A percentile compares a stretch with the other conserved stretches of the same genome.
These are phyloP conservation scores for Termitomyces sp. DNA, from an alignment of 768 basidiomycete species.

Conservation along the genomic window DNA sequence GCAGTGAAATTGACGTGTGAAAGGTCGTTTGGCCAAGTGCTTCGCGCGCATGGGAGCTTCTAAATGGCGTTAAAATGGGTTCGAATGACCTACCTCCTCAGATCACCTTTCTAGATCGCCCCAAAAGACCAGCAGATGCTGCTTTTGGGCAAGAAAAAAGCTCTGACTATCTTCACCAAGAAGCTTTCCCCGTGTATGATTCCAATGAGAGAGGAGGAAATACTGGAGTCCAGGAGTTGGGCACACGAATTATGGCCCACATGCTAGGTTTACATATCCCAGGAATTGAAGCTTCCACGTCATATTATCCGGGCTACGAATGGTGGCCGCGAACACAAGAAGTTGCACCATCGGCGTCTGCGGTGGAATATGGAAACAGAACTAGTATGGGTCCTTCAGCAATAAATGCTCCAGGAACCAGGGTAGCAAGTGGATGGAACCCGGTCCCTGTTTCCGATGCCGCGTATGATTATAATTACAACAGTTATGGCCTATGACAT, in stretches of 20 bases:
- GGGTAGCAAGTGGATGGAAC: constrained; percentile 8
- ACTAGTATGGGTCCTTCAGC: neutral
- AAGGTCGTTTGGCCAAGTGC: constrained; percentile 69
- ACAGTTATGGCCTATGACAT: constrained; percentile 14
- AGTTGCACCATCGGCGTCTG: constrained; percentile 14
- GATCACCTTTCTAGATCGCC: constrained; percentile 35
- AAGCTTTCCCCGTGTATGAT: constrained; percentile 24
- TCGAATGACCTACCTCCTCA: constrained; percentile 35
- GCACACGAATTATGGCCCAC: constrained; percentile 64
- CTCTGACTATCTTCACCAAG: constrained; percentile 39
- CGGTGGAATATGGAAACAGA: constrained; percentile 5
- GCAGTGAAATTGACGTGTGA: constrained; percentile 1
- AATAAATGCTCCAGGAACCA: constrained; percentile 1
- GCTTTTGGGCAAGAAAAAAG: constrained; percentile 57
- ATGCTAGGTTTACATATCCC: constrained; percentile 67
- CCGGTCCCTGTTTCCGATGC: constrained; percentile 10
- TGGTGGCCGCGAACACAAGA: constrained; percentile 55
- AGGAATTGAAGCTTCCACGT: constrained; percentile 56
- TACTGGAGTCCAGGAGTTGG: constrained; percentile 57
- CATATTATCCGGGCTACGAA: constrained; percentile 53
- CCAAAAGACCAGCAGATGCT: constrained; percentile 56
- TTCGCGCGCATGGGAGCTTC: constrained; percentile 55
- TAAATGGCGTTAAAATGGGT: constrained; percentile 62
- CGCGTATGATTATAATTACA: constrained; percentile 15
- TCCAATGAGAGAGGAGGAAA: constrained; percentile 22